Conservation (phyloP, 129 eudicot genomes). For the Lonicera japonica region DNA sequence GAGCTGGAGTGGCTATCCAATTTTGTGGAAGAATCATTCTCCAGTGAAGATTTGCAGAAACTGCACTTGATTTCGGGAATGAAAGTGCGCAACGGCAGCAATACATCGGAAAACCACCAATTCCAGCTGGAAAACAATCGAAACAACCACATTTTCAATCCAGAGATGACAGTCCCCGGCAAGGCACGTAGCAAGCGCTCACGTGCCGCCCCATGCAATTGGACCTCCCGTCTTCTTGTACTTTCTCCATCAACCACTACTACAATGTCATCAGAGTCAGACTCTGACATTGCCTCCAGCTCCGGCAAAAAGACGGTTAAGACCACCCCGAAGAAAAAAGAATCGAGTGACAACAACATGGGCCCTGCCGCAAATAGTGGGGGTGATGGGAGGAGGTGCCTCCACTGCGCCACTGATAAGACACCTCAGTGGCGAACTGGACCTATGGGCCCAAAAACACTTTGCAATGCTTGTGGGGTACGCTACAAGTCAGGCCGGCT, state of each 20-base stretch:
- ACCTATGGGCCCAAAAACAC: constrained; percentile 90
- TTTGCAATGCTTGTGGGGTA: constrained; percentile 93
- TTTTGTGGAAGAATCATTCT: constrained; percentile 78
- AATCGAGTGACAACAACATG: constrained; percentile 16
- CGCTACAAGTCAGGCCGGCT: constrained; percentile 85
- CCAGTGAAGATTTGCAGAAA: constrained; percentile 67
- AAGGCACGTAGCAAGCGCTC: constrained; percentile 96
- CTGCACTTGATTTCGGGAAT: constrained; percentile 50
- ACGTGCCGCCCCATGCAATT: constrained; percentile 68
- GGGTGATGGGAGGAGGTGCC: constrained; percentile 61
- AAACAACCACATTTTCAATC: constrained; percentile 24
- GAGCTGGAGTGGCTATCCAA: constrained; percentile 87
- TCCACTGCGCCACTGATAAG: constrained; percentile 88
- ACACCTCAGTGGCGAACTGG: constrained; percentile 98
- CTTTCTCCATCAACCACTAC: constrained; percentile 27
- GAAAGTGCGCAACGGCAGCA: constrained; percentile 32
- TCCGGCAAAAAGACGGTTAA: constrained; percentile 30
- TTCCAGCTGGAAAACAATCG: constrained; percentile 29
- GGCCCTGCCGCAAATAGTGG: neutral
- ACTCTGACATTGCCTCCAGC: constrained; percentile 32
- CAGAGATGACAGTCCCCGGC: constrained; percentile 57
- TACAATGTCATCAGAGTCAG: constrained; percentile 33
- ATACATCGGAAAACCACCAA: constrained; percentile 23
- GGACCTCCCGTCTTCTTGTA: constrained; percentile 65
- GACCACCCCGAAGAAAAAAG: constrained; percentile 39